phyloP scores from a whole-genome alignment of 192 early-diverging fungal species.

The Coemansia sp. region DNA sequence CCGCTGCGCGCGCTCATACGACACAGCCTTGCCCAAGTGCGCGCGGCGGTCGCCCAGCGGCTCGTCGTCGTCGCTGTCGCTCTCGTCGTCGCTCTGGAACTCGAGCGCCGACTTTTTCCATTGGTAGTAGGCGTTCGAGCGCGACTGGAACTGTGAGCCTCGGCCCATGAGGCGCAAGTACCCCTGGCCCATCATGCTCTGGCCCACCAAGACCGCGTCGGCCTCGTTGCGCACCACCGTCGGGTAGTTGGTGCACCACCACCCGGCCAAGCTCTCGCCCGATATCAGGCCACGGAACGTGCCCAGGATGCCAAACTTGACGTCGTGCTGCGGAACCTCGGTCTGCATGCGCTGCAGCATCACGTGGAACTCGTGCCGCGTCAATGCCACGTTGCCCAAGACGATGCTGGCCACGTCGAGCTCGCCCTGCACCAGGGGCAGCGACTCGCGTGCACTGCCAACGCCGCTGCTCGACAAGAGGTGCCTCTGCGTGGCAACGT shows the following conservation, averaged over 20 bases:
- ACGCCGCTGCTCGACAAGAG: constrained; percentile 24
- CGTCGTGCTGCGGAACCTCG: constrained; percentile 65
- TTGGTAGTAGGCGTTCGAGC: constrained; percentile 68
- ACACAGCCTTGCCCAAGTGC: constrained; percentile 25
- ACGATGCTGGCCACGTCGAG: constrained; percentile 55
- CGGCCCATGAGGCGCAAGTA: constrained; percentile 71
- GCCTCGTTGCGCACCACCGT: constrained; percentile 60
- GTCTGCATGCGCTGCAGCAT: constrained; percentile 65
- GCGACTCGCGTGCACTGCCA: constrained; percentile 2
- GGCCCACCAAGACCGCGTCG: constrained; percentile 70
- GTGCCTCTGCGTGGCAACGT: constrained; percentile 29
- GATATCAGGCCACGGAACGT: constrained; percentile 63
- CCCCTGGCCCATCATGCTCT: constrained; percentile 66
- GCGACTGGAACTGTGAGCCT: constrained; percentile 69
- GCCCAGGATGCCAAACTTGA: constrained; percentile 73
- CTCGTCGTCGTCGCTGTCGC: constrained; percentile 55
- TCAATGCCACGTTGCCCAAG: constrained; percentile 63
- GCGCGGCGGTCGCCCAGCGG: constrained; percentile 40
- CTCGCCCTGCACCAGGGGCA: constrained; percentile 32
- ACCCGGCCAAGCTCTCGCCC: constrained; percentile 71
- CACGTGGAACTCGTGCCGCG: constrained; percentile 63
- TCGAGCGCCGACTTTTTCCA: constrained; percentile 67
- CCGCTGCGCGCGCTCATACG: constrained; percentile 58
- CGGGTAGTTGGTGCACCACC: constrained; percentile 70
- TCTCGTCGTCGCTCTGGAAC: constrained; percentile 55